Conservation (phyloP, 2,329 filamentous ascomycete species). For the Colletotrichum navitas region DNA sequence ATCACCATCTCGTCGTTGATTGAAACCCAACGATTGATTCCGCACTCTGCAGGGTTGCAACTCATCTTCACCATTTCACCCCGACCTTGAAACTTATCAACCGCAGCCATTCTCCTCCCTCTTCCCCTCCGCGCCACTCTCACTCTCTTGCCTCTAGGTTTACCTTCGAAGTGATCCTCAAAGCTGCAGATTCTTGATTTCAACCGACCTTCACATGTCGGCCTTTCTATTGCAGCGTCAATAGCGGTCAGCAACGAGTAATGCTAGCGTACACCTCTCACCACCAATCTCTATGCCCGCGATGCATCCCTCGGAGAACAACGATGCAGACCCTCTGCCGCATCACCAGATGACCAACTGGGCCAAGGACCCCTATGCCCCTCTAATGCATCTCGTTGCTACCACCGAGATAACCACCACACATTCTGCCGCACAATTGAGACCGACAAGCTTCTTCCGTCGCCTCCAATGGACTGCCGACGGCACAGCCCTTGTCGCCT, state of each 20-base stretch:
- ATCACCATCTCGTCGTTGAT: background rate
- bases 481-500: conserved; percentile 69
- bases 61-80: background rate
- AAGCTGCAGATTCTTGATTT: conserved; percentile 20
- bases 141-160: background rate
- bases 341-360: background rate
- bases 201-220: conserved; percentile 8
- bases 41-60: background rate
- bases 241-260: conserved; percentile 23
- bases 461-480: conserved; percentile 66
- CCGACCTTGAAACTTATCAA: background rate
- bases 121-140: too few species aligned
- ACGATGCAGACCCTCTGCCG: conserved; percentile 7
- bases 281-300: background rate
- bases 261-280: conserved; percentile 25
- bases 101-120: background rate
- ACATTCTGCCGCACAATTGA: background rate
- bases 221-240: conserved; percentile 29
- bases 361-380: background rate
- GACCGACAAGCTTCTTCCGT: conserved; percentile 50
- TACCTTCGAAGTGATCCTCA: conserved; percentile 1
- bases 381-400: conserved; percentile 33
- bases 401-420: conserved; percentile 26
- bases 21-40: background rate
- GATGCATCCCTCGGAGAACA: conserved; percentile 26